phyloP scores from a whole-genome alignment of 345 rosid genomes.

The Erucastrum elatum region DNA sequence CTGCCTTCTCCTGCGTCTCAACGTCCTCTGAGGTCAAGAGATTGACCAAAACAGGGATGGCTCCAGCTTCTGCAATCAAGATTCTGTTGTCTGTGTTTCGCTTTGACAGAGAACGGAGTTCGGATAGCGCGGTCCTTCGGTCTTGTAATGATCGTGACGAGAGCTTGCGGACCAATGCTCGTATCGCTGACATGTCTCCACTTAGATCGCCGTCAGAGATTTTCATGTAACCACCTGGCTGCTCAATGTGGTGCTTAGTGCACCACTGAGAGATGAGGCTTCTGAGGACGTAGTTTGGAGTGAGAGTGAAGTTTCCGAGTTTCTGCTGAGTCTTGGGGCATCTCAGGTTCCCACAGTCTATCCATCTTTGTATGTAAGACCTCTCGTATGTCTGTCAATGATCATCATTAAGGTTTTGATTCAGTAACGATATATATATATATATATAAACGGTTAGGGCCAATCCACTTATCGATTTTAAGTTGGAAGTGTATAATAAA shows the following conservation, averaged over 20 bases:
- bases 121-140: slow-evolving; percentile 63
- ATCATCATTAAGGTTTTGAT: not conserved
- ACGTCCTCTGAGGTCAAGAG: slow-evolving; percentile 62
- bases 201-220: slow-evolving; percentile 48
- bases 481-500: no score
- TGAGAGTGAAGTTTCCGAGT: slow-evolving; percentile 70
- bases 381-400: slow-evolving; percentile 89
- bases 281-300: slow-evolving; percentile 86
- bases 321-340: slow-evolving; percentile 96
- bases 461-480: no score
- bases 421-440: not conserved
- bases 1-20: slow-evolving; percentile 70
- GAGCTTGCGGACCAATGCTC: slow-evolving; percentile 66
- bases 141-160: slow-evolving; percentile 58
- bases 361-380: slow-evolving; percentile 91
- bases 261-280: slow-evolving; percentile 90
- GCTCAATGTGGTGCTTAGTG: slow-evolving; percentile 66
- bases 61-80: slow-evolving; percentile 83
- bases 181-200: slow-evolving; percentile 58
- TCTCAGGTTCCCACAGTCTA: slow-evolving; percentile 69
- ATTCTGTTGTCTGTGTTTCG: slow-evolving; percentile 86
- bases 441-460: no score
- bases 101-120: slow-evolving; percentile 75
- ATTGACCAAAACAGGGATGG: slow-evolving; percentile 69
- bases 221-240: slow-evolving; percentile 55